Base-by-base conservation (phyloP, 2,329 filamentous ascomycete genomes). In the Orbilia quercus region DNA sequence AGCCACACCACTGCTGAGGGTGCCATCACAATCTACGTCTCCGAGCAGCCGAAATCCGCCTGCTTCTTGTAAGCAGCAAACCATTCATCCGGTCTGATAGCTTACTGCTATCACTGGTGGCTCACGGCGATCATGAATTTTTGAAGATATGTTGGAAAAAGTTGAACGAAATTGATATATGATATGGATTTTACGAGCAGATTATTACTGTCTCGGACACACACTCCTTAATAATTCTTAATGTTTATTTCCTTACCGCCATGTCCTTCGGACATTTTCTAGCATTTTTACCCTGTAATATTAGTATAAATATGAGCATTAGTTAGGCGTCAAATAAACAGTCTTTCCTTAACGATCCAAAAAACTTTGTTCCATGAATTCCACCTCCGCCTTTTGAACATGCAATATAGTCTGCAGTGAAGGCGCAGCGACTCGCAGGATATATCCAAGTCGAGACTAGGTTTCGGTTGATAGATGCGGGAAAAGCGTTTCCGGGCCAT, bases 281-380 rank as follows among this genome's bases (percentile, higher is more conserved):
- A 45, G 5, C 28, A 60, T 22, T 60, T 40, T 16, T 12, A 23
- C 34, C n/a, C n/a, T 60, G 22, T 47, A 25, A 45, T 16, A 48
- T 44, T 60, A 60, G 62, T 23, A 65, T 57, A 57, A n/a, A 40
- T 20, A 65, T 40, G 12, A 48, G 51, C 62, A 65, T 65, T 28
- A 31, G 34, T 44, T 57, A 57, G 62, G 62, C 50, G 62, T 65
- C 62, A 65, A 64, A 57, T 57, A 65, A 47, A 44, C 50, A 53
- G 45, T 63, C 58, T 45, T 63, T 63, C 55, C 55, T 60, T 60
- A 60, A 60, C 34, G 44, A 48, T 23, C 55, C 16, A 6, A 20
- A 22, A 60, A 44, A 40, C 36, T 40, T 40, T 40, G 6, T 9
- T 31, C 4, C 28, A 31, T n/a, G n/a, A n/a, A n/a, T n/a, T n/a